Evolutionary conservation across 345 rosid genomes (phyloP), one percentile per base, ranked within the genome.

Genomic region (Gossypium sturtianum): DNA sequence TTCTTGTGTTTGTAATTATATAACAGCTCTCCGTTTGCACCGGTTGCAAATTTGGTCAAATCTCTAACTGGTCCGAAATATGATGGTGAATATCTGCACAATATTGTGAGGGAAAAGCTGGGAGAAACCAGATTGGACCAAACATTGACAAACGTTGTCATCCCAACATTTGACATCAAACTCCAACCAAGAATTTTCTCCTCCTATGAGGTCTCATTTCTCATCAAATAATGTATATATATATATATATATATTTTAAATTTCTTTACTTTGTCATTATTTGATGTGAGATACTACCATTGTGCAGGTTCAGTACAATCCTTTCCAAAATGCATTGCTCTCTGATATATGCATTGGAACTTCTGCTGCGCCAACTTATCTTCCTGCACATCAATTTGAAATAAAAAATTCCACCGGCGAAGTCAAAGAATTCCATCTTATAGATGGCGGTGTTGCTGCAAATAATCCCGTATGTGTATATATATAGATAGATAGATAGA

Each of bases 381-480:
- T 88, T 29, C 87, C 89, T 0, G 86, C 87, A 3, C 84, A 86
- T 47, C 9, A 17, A 12, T 88, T 88, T 44, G 66, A 79, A 71
- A 86, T 79, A 29, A 9, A 58, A 58, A 77, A 74, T 29, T 43
- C 76, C 1, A 61, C 17, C 1, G 84, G 83, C 19, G 29, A 45
- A 61, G 69, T 70, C 3, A 73, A 78, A 17, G 65, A 65, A 34
- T 88, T 88, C 77, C 63, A 88, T 72, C 88, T 88, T 15, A 79
- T 88, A 12, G 97, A 92, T 25, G 93, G 92, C 0, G 93, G 97
- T 47, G 85, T 92, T 16, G 97, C 93, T 2, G 95, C 95, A 12
- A 88, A 90, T 63, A 84, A 90, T 74, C 95, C 89, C 66, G 90
- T 86, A 82, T 1, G 92, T 86, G 77, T 5, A 19, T 20, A 7